Evolutionary conservation across 2,329 filamentous ascomycete species (phyloP), one percentile per base, ranked within the genome.

Genomic region (Coniochaeta sp.): DNA sequence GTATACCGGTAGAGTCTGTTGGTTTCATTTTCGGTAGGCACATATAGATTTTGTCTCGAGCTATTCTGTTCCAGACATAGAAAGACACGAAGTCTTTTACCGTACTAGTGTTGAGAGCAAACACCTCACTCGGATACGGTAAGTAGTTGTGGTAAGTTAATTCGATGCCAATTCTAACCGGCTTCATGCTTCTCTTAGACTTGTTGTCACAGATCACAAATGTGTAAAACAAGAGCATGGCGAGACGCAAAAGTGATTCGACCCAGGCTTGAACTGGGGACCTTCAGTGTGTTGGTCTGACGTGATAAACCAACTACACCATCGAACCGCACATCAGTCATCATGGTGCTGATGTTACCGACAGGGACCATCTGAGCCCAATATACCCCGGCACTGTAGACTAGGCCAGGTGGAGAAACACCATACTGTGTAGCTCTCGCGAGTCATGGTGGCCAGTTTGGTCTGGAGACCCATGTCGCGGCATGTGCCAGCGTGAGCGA

Each of bases 241-340:
- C n/a, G n/a, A 36, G 34, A 14, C 8, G 47, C 47, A 52, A 52
- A 52, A 52, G 47, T 52, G 47, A 52, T 31, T 52, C 47, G 47
- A 52, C 47, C 47, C 47, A 22, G 47, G 47, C 47, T 52, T 52
- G 47, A 52, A 52, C 47, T 22, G 47, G 47, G 22, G 47, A 52
- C 47, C 47, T 52, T 52, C 22, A 52, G 47, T 52, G 47, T 52
- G 47, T 52, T 52, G 31, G 47, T 31, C 47, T 52, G 22, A 52
- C 47, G 47, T 52, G 47, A 52, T 52, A 52, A 40, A 52, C 47
- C 47, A 52, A 52, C 47, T 52, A 52, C 47, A 52, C 26, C 47
- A 52, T 52, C 47, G 47, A 52, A 31, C 47, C 47, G 22, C 16
- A n/a, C 26, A 31, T 9, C 47, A 52, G 22, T 24, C 17, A 17